phyloP scores from a whole-genome alignment of 495 filamentous ascomycete genomes.

The Cercophora newfieldiana region DNA sequence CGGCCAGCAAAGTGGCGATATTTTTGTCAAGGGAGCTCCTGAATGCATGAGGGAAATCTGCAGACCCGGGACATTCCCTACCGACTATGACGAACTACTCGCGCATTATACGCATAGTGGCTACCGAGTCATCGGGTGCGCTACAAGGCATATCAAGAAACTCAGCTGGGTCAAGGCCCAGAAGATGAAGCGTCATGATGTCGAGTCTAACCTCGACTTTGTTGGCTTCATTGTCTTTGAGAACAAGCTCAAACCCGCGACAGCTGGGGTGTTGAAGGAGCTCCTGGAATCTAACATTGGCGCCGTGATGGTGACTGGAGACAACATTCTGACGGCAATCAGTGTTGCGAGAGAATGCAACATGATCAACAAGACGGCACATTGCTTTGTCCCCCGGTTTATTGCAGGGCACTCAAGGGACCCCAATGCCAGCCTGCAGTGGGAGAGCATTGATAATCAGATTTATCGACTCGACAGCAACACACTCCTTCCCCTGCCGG shows the following conservation, averaged over 20 bases:
- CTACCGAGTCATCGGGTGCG: slow-evolving; percentile 96
- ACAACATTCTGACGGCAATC: slow-evolving; percentile 97
- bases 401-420: slow-evolving; percentile 69
- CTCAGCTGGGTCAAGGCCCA: slow-evolving; percentile 91
- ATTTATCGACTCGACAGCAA: slow-evolving; percentile 71
- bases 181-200: slow-evolving; percentile 84
- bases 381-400: slow-evolving; percentile 92
- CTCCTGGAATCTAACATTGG: slow-evolving; percentile 83
- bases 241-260: slow-evolving; percentile 92
- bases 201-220: slow-evolving; percentile 80
- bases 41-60: slow-evolving; percentile 97
- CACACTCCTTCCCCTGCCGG: slow-evolving; percentile 74
- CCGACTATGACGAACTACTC: slow-evolving; percentile 85
- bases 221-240: slow-evolving; percentile 98
- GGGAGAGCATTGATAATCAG: slow-evolving; percentile 91
- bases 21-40: slow-evolving; percentile 96
- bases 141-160: slow-evolving; percentile 80
- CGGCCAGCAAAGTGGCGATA: slow-evolving; percentile 71
- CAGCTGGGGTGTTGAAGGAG: slow-evolving; percentile 74
- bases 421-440: slow-evolving; percentile 68
- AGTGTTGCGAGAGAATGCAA: slow-evolving; percentile 93
- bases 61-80: slow-evolving; percentile 74
- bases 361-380: slow-evolving; percentile 74
- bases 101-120: slow-evolving; percentile 91
- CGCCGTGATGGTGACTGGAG: slow-evolving; percentile 95